Evolutionary conservation across 345 rosid species (phyloP).

Genomic region (Arabis hirsuta): DNA sequence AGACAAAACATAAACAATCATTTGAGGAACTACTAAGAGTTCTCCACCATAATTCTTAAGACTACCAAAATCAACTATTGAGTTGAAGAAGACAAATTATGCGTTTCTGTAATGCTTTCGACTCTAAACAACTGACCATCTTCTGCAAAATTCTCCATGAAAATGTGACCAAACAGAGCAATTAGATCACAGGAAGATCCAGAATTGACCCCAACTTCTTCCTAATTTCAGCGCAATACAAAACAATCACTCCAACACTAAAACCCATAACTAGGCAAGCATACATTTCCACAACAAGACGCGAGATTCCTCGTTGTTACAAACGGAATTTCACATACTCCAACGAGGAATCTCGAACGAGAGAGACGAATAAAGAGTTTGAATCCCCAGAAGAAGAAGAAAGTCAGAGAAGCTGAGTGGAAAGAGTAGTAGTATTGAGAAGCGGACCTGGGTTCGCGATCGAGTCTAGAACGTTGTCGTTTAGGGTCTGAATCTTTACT

Average conservation of each 20-base stretch:
- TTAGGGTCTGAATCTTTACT: conserved; percentile 59
- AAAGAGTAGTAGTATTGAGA: conserved; percentile 5
- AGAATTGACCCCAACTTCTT: background rate
- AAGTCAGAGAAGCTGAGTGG: background rate
- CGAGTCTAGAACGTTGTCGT: conserved; percentile 57
- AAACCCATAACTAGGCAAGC: background rate
- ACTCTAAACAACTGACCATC: background rate
- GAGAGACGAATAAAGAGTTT: conserved; percentile 17
- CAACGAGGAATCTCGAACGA: background rate
- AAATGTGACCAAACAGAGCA: background rate
- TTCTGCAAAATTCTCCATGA: background rate
- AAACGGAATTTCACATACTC: background rate
- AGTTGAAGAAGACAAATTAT: background rate
- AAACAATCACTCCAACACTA: conserved; percentile 7
- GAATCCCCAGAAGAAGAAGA: background rate
- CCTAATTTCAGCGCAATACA: background rate
- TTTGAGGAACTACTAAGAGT: background rate
- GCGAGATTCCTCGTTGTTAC: background rate
- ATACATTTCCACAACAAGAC: background rate
- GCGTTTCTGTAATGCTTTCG: background rate
- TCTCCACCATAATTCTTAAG: background rate
- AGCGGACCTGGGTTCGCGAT: conserved; percentile 65
- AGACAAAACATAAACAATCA: conserved; percentile 16
- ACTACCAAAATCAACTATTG: background rate
- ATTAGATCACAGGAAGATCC: background rate